These are phyloP conservation scores for Pyrenochaeta sp. DNA, from an alignment of 2,329 filamentous ascomycete genomes.

Conservation along the genomic window DNA sequence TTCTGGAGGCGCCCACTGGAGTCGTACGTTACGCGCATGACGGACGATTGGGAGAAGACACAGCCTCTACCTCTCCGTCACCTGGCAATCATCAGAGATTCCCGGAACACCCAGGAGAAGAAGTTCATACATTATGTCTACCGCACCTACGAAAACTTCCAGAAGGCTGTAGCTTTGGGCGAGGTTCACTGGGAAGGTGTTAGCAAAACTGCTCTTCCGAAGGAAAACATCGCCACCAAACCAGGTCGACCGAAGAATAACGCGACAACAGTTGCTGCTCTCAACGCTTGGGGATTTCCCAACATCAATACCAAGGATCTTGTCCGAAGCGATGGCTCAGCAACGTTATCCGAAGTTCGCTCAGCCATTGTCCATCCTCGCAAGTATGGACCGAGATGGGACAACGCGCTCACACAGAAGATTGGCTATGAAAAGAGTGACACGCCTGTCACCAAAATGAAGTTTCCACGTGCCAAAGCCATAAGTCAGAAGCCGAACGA, in stretches of 20 bases:
- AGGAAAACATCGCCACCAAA: constrained; percentile 10
- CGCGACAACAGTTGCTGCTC: background rate
- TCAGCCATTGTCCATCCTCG: constrained; percentile 27
- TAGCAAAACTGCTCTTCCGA: constrained; percentile 35
- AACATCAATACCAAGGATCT: constrained; percentile 28
- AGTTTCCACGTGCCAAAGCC: background rate
- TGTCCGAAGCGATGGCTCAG: constrained; percentile 30
- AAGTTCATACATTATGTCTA: constrained; percentile 61
- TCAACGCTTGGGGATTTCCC: constrained; percentile 46
- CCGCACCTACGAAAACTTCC: constrained; percentile 62
- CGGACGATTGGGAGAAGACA: constrained; percentile 65
- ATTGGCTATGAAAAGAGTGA: constrained; percentile 32
- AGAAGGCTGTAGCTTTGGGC: constrained; percentile 60
- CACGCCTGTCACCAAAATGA: constrained; percentile 11
- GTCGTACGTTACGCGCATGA: constrained; percentile 60
- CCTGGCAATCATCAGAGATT: constrained; percentile 64
- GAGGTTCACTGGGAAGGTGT: constrained; percentile 64
- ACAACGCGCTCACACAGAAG: constrained; percentile 29
- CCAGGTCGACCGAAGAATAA: constrained; percentile 18
- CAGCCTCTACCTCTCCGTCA: constrained; percentile 67
- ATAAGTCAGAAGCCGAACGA: constrained; percentile 4
- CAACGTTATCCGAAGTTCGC: constrained; percentile 36
- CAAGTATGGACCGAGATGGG: constrained; percentile 35
- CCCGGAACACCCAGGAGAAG: constrained; percentile 56
- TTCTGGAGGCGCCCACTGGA: constrained; percentile 66